A percentile compares a stretch with the other conserved stretches of the same genome.
Evolutionary conservation across 2,329 filamentous ascomycete genomes (phyloP).

Genomic region (Metarhizium sp.): DNA sequence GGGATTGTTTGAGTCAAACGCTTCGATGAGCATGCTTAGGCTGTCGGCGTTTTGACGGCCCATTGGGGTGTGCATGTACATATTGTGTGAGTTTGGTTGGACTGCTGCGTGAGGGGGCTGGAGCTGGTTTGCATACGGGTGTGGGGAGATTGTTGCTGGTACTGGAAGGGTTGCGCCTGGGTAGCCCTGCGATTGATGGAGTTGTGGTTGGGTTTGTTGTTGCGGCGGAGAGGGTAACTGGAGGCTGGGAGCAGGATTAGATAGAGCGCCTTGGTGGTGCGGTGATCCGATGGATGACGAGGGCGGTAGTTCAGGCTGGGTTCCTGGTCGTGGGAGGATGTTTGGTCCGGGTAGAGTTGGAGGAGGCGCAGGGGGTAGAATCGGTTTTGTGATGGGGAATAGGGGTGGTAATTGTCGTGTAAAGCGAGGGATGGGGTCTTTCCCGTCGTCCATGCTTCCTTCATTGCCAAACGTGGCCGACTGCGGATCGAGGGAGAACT

Average conservation of each 20-base stretch:
- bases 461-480: constrained; percentile 29
- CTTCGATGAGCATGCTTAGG: constrained; percentile 31
- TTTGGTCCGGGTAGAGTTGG: constrained; percentile 9
- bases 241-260: background rate
- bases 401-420: constrained; percentile 11
- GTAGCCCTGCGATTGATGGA: constrained; percentile 1
- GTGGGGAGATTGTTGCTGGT: constrained; percentile 14
- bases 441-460: constrained; percentile 41
- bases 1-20: background rate
- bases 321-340: constrained; percentile 12
- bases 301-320: constrained; percentile 13
- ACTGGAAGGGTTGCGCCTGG: constrained; percentile 11
- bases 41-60: constrained; percentile 19
- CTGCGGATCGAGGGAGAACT: constrained; percentile 35
- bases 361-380: constrained; percentile 3
- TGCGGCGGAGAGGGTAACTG: constrained; percentile 4
- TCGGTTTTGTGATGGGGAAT: background rate
- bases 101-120: background rate
- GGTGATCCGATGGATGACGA: constrained; percentile 8
- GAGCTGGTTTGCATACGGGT: constrained; percentile 12
- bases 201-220: constrained; percentile 6
- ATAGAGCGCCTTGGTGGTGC: constrained; percentile 2
- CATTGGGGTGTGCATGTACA: constrained; percentile 7
- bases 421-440: constrained; percentile 20
- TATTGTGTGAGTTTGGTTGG: constrained; percentile 5